Evolutionary conservation across 2,329 filamentous ascomycete species (phyloP), one percentile per base, ranked within the genome.

Genomic region (Xylariaceae sp.): DNA sequence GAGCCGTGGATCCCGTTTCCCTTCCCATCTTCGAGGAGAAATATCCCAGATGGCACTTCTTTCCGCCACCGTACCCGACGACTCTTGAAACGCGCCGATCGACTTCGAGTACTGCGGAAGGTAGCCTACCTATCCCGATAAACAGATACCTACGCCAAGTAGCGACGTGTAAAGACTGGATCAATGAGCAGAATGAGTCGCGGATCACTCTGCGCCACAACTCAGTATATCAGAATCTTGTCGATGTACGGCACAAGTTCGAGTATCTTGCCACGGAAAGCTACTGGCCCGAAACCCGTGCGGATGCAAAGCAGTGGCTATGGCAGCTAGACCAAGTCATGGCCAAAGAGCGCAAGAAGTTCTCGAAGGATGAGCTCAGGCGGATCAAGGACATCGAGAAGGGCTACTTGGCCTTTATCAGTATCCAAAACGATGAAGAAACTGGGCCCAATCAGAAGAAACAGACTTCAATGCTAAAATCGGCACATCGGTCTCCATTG

Each of bases 91-190:
- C 22, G 22, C 48, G 47, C 22, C 39, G 2, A 12, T 56, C 54
- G 56, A 32, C 42, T 33, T 47, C n/a, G 14, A 36, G 22, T 18
- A 32, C 32, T 42, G 19, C 44, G 5, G 51, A 40, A 12, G 35
- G 15, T 15, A 27, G 22, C 1, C 22, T 39, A 11, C 32, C 35
- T n/a, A 19, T 54, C 39, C 33, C 42, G 33, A 51, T 45, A 2
- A n/a, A 51, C 7, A 6, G 14, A n/a, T 53, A 57, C 43, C 42
- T 61, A 15, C 18, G 53, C 18, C 52, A 55, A 31, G 60, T 57
- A 5, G 18, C 15, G 18, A 48, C 49, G 32, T 48, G 62, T 15
- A 54, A 51, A 39, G 15, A 44, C 31, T 59, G 54, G 53, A 44
- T 58, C n/a, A 17, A 45, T 7, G 18, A 53, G 39, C 50, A 45